Evolutionary conservation across 768 basidiomycete genomes (phyloP).

Genomic region (Xerocomellus amylosporus): DNA sequence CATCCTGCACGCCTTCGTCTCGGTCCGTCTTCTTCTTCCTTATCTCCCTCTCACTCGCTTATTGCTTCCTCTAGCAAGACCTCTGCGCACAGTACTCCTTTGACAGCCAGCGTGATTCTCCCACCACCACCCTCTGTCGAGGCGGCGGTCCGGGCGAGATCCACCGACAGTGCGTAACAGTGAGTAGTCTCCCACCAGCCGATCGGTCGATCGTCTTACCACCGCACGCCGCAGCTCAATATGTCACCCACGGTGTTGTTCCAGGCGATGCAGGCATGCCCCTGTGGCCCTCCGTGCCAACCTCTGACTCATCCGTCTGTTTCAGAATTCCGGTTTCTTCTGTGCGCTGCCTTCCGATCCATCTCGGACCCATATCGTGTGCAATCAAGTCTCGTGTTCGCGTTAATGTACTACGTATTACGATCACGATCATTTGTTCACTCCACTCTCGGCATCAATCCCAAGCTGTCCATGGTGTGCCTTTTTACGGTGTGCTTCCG

Average conservation of each 20-base stretch:
- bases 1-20: conserved; percentile 41
- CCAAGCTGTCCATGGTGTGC: conserved; percentile 62
- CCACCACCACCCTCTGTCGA: conserved; percentile 59
- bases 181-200: conserved; percentile 31
- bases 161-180: conserved; percentile 53
- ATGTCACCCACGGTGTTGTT: conserved; percentile 65
- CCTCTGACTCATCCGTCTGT: conserved; percentile 8
- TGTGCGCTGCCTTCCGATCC: conserved; percentile 69
- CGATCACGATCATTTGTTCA: conserved; percentile 25
- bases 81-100: conserved; percentile 57
- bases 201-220: conserved; percentile 13
- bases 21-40: conserved; percentile 29
- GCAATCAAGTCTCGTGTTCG: conserved; percentile 56
- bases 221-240: conserved; percentile 43
- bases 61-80: conserved; percentile 4
- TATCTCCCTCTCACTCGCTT: background rate
- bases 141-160: conserved; percentile 35
- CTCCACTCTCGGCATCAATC: conserved; percentile 42
- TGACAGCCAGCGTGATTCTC: conserved; percentile 56
- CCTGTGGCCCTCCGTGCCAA: background rate
- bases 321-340: conserved; percentile 63
- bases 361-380: conserved; percentile 62
- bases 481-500: conserved; percentile 58
- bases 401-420: conserved; percentile 23
- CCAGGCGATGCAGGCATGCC: conserved; percentile 65